A percentile compares a stretch with the other conserved stretches of the same genome.
Evolutionary conservation across 176 grass and related monocot species (phyloP).

Genomic region (Oryza glaberrima): DNA sequence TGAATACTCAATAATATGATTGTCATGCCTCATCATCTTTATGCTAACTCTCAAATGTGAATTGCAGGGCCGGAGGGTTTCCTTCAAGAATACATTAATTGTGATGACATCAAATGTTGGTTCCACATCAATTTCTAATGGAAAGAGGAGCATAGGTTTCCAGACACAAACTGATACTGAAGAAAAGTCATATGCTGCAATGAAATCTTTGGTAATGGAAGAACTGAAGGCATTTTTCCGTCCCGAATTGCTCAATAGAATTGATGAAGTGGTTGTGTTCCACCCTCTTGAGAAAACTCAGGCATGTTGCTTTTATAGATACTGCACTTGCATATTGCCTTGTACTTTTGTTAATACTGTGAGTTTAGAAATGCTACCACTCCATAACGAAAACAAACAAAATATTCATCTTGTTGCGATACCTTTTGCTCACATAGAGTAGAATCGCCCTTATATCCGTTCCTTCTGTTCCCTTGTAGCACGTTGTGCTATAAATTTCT

Average conservation of each 20-base stretch:
- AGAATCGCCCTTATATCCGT: not conserved
- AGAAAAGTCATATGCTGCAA: conserved; percentile 66
- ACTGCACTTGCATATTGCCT: conserved; percentile 8
- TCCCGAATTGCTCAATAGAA: conserved; percentile 93
- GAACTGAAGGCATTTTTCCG: conserved; percentile 90
- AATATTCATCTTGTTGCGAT: conserved; percentile 1
- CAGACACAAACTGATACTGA: conserved; percentile 51
- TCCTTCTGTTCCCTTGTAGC: not conserved
- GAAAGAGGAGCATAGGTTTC: conserved; percentile 77
- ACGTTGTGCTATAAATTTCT: conserved; percentile 3
- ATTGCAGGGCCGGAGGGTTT: conserved; percentile 86
- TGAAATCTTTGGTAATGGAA: conserved; percentile 87
- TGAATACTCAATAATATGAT: not conserved
- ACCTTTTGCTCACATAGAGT: not conserved
- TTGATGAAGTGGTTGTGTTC: conserved; percentile 97
- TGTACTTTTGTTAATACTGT: not conserved
- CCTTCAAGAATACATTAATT: conserved; percentile 97
- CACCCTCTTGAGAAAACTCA: conserved; percentile 82
- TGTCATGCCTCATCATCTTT: not conserved
- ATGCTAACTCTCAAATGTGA: conserved; percentile 1
- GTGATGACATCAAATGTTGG: conserved; percentile 97
- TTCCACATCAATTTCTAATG: conserved; percentile 77
- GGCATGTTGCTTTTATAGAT: conserved; percentile 48
- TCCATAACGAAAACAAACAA: conserved; percentile 16
- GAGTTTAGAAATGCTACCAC: not conserved